phyloP scores from a whole-genome alignment of 2,329 filamentous ascomycete species.

The Apiospora malaysiana region DNA sequence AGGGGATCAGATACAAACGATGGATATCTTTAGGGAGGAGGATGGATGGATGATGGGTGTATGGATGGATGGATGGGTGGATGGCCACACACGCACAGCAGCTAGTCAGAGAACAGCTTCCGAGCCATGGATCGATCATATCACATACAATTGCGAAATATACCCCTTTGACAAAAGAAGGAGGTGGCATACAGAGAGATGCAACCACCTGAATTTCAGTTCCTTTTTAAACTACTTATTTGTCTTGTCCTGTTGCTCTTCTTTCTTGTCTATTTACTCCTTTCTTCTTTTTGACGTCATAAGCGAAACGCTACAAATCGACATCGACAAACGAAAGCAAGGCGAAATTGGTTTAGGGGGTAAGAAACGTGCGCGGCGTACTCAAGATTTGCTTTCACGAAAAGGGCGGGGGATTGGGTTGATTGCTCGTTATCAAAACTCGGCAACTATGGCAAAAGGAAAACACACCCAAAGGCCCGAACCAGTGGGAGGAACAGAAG shows the following conservation, averaged over 20 bases:
- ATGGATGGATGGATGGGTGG: background rate
- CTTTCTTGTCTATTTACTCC: background rate
- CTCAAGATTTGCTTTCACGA: background rate
- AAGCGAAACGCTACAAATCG: background rate
- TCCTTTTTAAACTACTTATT: background rate
- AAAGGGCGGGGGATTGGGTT: background rate
- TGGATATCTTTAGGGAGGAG: background rate
- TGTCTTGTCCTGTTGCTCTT: background rate
- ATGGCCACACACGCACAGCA: constrained; percentile 1
- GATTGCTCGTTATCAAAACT: background rate
- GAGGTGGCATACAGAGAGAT: background rate
- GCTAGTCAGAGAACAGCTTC: constrained; percentile 5
- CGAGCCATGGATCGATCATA: background rate
- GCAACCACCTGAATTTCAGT: constrained; percentile 8
- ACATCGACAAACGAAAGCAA: constrained; percentile 2
- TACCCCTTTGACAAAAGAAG: constrained; percentile 4
- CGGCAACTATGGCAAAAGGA: background rate
- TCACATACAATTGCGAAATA: constrained; percentile 15
- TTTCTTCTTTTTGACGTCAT: constrained; percentile 3
- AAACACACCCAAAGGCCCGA: too few species aligned
- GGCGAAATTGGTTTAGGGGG: constrained; percentile 5
- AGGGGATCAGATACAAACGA: constrained; percentile 1
- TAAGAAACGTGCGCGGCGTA: constrained; percentile 11
- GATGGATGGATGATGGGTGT: background rate
- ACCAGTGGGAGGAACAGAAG: too few species aligned